Conservation (phyloP, 2,329 filamentous ascomycete genomes). For the Arthroderma sp. region DNA sequence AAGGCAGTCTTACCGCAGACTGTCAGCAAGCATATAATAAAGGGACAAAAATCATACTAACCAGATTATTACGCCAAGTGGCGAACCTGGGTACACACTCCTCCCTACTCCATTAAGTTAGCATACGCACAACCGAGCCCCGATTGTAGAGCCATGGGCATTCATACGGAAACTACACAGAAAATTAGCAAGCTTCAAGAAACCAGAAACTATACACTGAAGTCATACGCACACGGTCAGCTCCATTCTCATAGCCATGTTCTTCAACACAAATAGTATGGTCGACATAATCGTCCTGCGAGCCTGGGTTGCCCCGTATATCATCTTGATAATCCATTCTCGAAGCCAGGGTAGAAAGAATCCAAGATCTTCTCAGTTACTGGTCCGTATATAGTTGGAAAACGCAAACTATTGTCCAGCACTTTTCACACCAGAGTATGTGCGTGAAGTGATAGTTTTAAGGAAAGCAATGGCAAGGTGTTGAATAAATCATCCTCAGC, state of each 20-base stretch:
- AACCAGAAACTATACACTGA: background rate
- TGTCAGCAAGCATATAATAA: background rate
- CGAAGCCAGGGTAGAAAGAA: no score
- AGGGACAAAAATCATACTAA: constrained; percentile 11
- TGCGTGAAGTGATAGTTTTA: no score
- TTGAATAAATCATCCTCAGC: no score
- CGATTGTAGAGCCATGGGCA: background rate
- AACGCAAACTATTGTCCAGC: no score
- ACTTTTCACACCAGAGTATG: no score
- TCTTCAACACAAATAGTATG: constrained; percentile 8
- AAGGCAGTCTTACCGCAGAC: constrained; percentile 24
- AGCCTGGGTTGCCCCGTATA: no score
- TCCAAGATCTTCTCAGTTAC: no score
- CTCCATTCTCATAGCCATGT: constrained; percentile 6
- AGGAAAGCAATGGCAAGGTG: no score
- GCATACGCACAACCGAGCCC: background rate
- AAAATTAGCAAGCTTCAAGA: constrained; percentile 13
- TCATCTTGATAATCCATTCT: no score
- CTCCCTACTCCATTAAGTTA: constrained; percentile 16
- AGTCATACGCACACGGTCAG: constrained; percentile 18
- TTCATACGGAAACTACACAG: constrained; percentile 9
- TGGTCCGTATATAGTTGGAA: no score
- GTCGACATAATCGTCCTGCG: background rate
- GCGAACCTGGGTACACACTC: constrained; percentile 19
- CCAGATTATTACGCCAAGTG: constrained; percentile 33